Evolutionary conservation across 768 basidiomycete genomes (phyloP), one percentile per base, ranked within the genome.

Genomic region (Kwoniella heveanensis): DNA sequence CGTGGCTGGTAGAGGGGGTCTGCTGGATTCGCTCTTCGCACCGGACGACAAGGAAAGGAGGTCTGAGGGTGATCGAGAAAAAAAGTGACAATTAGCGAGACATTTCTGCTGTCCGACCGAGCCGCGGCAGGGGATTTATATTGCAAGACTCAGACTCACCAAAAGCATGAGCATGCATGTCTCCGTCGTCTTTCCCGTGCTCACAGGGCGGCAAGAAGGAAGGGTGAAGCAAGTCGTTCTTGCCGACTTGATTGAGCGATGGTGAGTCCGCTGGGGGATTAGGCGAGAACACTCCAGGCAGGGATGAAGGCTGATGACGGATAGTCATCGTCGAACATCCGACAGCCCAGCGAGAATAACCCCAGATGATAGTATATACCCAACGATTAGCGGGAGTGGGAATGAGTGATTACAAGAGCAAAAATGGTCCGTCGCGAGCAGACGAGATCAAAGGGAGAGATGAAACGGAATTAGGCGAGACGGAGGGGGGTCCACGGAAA

Each of bases 151-250:
- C 10, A 21, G 21, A 70, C 75, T 55, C 26, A 77, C 75, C 75
- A 46, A 74, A 72, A 25, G 75, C 75, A 54, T 77, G 75, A 12
- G 74, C 66, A 56, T 77, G 75, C 49, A 67, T 69, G 10, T 62
- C 69, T 29, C 72, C 71, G 21, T 65, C 70, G 30, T 66, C 61
- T 22, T 62, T 39, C 25, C 66, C 60, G 48, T 77, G 75, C 46
- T 74, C 65, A 60, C 75, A 77, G 26, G 72, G 70, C 5, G 72
- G 70, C 2, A 77, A 53, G 57, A 77, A 71, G n/a, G 70, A 62
- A 30, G 72, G 70, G 44, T 72, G 71, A 2, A 72, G 52, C 30
- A 70, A 47, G 50, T 71, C 69, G 49, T 69, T 67, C 60, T 72
- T 72, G 7, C 62, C 57, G 5, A 13, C 52, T 19, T 57, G 37